A percentile compares a stretch with the other conserved stretches of the same genome.
phyloP scores from a whole-genome alignment of 2,329 filamentous ascomycete genomes.

The Kalaharituber pfeilii region DNA sequence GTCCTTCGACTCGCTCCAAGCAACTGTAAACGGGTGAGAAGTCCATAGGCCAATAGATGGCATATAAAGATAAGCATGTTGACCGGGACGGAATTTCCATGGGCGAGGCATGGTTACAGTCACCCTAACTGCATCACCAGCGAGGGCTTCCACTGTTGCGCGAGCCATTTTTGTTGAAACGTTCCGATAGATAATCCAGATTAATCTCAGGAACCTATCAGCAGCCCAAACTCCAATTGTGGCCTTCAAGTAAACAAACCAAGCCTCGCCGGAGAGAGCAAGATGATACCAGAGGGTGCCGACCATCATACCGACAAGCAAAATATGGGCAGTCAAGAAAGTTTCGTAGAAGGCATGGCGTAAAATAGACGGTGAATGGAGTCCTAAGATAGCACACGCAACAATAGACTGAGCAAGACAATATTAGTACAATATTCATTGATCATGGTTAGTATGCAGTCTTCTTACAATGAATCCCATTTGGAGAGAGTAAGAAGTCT shows the following conservation, averaged over 20 bases:
- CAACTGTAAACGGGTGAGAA: slow-evolving; percentile 63
- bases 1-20: slow-evolving; percentile 54
- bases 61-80: slow-evolving; percentile 67
- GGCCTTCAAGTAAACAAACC: slow-evolving; percentile 42
- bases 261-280: slow-evolving; percentile 32
- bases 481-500: slow-evolving; percentile 34
- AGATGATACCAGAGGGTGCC: slow-evolving; percentile 52
- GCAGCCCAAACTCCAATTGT: slow-evolving; percentile 49
- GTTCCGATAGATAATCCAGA: slow-evolving; percentile 47
- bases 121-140: slow-evolving; percentile 56
- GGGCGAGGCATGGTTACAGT: slow-evolving; percentile 56
- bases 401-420: slow-evolving; percentile 28
- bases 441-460: not conserved
- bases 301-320: slow-evolving; percentile 41
- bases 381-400: slow-evolving; percentile 43
- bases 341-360: slow-evolving; percentile 65
- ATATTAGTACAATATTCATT: slow-evolving; percentile 9
- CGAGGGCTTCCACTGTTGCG: slow-evolving; percentile 56
- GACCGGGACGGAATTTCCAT: slow-evolving; percentile 58
- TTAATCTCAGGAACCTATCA: slow-evolving; percentile 44
- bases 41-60: slow-evolving; percentile 54
- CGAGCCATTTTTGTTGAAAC: slow-evolving; percentile 45
- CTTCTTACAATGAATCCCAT: slow-evolving; percentile 46
- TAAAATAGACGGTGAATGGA: slow-evolving; percentile 53
- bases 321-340: slow-evolving; percentile 57